These are phyloP conservation scores for Phyllostachys edulis DNA, from an alignment of 176 grass and related monocot species.

Conservation along the genomic window DNA sequence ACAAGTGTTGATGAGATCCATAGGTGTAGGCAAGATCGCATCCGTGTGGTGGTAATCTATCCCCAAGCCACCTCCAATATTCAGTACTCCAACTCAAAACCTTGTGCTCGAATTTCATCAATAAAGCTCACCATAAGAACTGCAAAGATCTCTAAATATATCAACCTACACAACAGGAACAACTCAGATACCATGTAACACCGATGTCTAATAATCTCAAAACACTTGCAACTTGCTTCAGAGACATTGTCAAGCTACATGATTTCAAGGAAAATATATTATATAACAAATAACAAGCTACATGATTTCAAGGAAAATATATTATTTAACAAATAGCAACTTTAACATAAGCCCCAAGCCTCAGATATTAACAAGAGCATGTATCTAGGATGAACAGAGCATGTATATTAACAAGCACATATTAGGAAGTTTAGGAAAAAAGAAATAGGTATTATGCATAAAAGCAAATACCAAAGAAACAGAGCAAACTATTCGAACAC, in stretches of 20 bases:
- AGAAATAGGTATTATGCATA: neutral
- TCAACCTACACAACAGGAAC: constrained; percentile 61
- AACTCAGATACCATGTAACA: neutral
- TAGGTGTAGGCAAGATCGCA: constrained; percentile 77
- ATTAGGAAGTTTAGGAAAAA: neutral
- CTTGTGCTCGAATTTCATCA: constrained; percentile 89
- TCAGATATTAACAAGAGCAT: neutral
- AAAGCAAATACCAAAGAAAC: no score
- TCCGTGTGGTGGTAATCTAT: constrained; percentile 91
- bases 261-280: neutral
- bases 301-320: neutral
- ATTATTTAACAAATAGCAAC: neutral
- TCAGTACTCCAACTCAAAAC: constrained; percentile 93
- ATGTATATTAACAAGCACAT: neutral
- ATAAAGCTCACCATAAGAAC: constrained; percentile 89
- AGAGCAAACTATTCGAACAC: neutral
- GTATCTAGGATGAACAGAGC: constrained; percentile 7
- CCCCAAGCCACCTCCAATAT: constrained; percentile 91
- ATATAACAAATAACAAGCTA: no score
- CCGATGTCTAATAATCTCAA: neutral
- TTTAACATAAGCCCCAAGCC: neutral
- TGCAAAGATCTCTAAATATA: constrained; percentile 97
- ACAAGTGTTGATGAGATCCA: constrained; percentile 96
- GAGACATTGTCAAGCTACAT: neutral
- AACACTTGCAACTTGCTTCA: neutral